Conservation (phyloP, 192 early-diverging fungal genomes). For the Backusella australiensis region DNA sequence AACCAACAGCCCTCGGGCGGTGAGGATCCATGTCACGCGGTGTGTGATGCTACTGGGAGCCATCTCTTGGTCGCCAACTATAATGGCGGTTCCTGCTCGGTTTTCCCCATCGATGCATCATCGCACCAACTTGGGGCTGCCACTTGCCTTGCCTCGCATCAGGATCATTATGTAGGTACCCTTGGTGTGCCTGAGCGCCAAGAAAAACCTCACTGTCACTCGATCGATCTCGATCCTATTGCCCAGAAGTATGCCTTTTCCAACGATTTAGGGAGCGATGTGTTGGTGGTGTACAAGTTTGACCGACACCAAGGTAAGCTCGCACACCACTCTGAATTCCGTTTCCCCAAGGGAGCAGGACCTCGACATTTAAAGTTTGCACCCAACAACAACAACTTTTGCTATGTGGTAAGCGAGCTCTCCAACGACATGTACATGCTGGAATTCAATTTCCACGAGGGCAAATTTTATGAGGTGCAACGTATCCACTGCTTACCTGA, state of each 20-base stretch:
- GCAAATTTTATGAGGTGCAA: constrained; percentile 27
- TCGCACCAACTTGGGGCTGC: background rate
- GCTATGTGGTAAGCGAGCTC: constrained; percentile 32
- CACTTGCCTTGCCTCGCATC: background rate
- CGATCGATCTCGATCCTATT: constrained; percentile 27
- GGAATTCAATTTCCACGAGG: constrained; percentile 26
- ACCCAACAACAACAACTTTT: constrained; percentile 23
- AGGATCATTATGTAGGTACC: background rate
- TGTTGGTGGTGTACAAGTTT: constrained; percentile 20
- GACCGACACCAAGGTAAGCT: constrained; percentile 2
- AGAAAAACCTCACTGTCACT: constrained; percentile 31
- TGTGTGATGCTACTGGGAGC: constrained; percentile 14
- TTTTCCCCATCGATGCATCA: constrained; percentile 9
- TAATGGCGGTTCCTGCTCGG: constrained; percentile 19
- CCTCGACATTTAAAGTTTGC: constrained; percentile 34
- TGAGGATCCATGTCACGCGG: constrained; percentile 27
- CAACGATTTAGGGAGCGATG: constrained; percentile 34
- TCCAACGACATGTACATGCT: constrained; percentile 31
- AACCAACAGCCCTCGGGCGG: constrained; percentile 26
- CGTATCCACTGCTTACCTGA: constrained; percentile 23
- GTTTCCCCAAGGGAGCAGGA: constrained; percentile 29
- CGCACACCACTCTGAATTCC: background rate
- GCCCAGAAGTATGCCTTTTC: constrained; percentile 15
- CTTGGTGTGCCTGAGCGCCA: constrained; percentile 26
- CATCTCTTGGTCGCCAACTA: constrained; percentile 35